Evolutionary conservation across 2,329 filamentous ascomycete genomes (phyloP).

Genomic region (Fusarium oligoseptatum): DNA sequence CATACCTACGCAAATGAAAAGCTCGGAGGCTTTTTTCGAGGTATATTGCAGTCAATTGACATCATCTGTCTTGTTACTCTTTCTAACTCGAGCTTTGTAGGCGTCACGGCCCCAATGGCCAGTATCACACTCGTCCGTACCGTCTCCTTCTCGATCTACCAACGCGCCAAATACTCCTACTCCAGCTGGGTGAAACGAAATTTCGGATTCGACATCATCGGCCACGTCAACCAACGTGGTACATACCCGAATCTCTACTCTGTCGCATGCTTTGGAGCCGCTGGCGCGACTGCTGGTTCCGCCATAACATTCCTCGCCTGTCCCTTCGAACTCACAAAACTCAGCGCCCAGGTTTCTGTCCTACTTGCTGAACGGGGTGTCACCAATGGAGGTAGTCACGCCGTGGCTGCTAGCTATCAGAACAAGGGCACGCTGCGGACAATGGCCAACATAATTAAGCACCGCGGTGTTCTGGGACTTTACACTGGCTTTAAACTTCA

Average conservation of each 20-base stretch:
- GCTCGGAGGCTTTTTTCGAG: slow-evolving; percentile 82
- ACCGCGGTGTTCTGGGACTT: slow-evolving; percentile 78
- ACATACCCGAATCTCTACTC: slow-evolving; percentile 81
- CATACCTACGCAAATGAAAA: slow-evolving; percentile 83
- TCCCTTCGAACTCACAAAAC: slow-evolving; percentile 90
- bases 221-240: slow-evolving; percentile 77
- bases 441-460: slow-evolving; percentile 80
- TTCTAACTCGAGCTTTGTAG: slow-evolving; percentile 54
- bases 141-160: slow-evolving; percentile 85
- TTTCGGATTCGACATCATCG: slow-evolving; percentile 77
- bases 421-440: slow-evolving; percentile 84
- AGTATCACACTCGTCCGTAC: slow-evolving; percentile 84
- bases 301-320: slow-evolving; percentile 85
- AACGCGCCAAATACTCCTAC: slow-evolving; percentile 79
- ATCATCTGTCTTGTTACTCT: neutral
- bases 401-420: slow-evolving; percentile 77
- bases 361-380: slow-evolving; percentile 70
- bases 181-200: slow-evolving; percentile 78
- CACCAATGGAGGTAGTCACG: slow-evolving; percentile 62
- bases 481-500: slow-evolving; percentile 87
- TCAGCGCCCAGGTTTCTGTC: slow-evolving; percentile 87
- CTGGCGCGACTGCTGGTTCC: slow-evolving; percentile 83
- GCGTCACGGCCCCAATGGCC: slow-evolving; percentile 83
- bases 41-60: slow-evolving; percentile 58
- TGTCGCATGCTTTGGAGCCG: slow-evolving; percentile 80